Base-by-base conservation (phyloP, 2,329 filamentous ascomycete species). In the Aspergillus caelatus region DNA sequence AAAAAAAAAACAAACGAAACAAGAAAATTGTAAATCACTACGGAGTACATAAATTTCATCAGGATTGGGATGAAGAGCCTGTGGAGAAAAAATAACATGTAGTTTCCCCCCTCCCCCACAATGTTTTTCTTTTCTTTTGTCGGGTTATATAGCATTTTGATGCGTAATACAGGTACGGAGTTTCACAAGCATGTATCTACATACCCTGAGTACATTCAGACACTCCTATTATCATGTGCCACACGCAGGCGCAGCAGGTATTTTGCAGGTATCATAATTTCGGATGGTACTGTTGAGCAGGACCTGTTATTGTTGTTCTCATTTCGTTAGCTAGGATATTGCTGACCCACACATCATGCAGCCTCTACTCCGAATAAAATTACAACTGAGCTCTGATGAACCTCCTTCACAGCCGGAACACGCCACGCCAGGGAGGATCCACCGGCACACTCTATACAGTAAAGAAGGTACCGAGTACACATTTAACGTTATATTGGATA, bases 341-440 rank as follows among this genome's bases (percentile, higher is more conserved):
- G 26, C 30, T 53, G 30, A 54, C 54, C 43, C 41, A 54, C 41
- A 10, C 26, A 61, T 61, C 36, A 48, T 26, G 14, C 48, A 60
- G 57, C 16, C 16, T n/a, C 19, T 41, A 6, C 30, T 39, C 39
- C 16, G 39, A 41, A 41, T 46, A 23, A 6, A 9, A 48, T 48
- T 36, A 48, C 41, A 32, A 34, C 32, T 19, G 10, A 34, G 46
- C 19, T 12, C 21, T 16, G 16, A 34, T 32, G 48, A 39, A 43
- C 34, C 36, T 52, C 21, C 46, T 26, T 60, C 57, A 10, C 8
- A 59, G 48, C 58, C 58, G 58, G 50, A 60, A 60, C 46, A 60
- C 48, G 58, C 58, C 58, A 60, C 34, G 19, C 58, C 48, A 60
- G 21, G 46, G 34, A 32, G 34, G 46, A 41, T 54, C 58, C 58